Percentiles rank a stretch among this genome's conserved stretches.
Conservation (phyloP, 192 early-diverging fungal species). For the Backusella tarrabulga region DNA sequence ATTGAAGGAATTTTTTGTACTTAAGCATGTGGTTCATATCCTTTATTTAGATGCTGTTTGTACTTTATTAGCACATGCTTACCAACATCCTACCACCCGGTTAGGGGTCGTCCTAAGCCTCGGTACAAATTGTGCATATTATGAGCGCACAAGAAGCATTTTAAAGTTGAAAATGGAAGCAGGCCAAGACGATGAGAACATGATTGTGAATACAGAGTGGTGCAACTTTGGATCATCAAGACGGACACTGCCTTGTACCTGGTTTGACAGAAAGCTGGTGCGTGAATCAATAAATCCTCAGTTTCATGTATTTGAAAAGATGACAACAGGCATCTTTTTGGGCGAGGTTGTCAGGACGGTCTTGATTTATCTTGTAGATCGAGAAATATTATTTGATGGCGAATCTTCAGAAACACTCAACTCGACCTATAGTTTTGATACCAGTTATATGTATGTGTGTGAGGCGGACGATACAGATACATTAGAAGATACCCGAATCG, state of each 20-base stretch:
- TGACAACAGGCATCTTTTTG: slow-evolving; percentile 89
- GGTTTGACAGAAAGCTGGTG: slow-evolving; percentile 82
- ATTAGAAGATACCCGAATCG: slow-evolving; percentile 57
- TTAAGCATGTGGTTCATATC: background rate
- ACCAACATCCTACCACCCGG: slow-evolving; percentile 71
- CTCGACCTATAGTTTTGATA: slow-evolving; percentile 68
- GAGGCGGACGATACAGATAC: slow-evolving; percentile 66
- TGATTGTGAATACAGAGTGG: slow-evolving; percentile 97
- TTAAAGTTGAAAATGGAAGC: slow-evolving; percentile 29
- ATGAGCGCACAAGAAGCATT: slow-evolving; percentile 46
- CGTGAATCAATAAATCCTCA: slow-evolving; percentile 77
- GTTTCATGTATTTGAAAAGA: slow-evolving; percentile 87
- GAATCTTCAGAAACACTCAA: slow-evolving; percentile 57
- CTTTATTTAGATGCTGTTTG: slow-evolving; percentile 88
- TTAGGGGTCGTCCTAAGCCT: slow-evolving; percentile 88
- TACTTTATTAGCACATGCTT: slow-evolving; percentile 83
- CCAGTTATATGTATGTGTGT: slow-evolving; percentile 71
- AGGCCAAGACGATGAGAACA: slow-evolving; percentile 42
- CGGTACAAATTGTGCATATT: slow-evolving; percentile 88
- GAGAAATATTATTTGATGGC: slow-evolving; percentile 75
- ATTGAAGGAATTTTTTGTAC: background rate
- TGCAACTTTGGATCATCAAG: slow-evolving; percentile 79
- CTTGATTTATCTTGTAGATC: slow-evolving; percentile 76
- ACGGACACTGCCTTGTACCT: slow-evolving; percentile 74
- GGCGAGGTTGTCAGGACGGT: slow-evolving; percentile 82